phyloP scores from a whole-genome alignment of 148 eudicot species.

The Amaranthus cruentus region DNA sequence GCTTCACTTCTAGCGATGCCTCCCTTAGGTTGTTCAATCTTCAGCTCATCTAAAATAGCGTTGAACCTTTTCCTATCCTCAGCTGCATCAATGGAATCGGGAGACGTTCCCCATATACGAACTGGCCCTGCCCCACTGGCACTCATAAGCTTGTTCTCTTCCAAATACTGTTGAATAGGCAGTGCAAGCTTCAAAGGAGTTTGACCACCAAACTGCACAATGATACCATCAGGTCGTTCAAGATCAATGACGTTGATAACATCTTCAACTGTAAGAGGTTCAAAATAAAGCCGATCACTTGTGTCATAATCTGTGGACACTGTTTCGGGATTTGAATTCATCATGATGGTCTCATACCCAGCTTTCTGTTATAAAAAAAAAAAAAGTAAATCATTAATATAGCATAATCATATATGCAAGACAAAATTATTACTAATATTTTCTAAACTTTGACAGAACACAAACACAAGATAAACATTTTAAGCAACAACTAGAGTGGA shows the following conservation, averaged over 20 bases:
- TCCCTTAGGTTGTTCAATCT: slow-evolving; percentile 88
- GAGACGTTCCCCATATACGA: slow-evolving; percentile 96
- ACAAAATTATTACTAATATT: background rate
- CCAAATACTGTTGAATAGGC: slow-evolving; percentile 79
- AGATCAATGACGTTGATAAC: slow-evolving; percentile 90
- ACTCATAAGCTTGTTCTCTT: slow-evolving; percentile 60
- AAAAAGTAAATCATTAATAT: slow-evolving; percentile 3
- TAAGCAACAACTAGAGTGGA: background rate
- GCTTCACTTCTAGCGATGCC: slow-evolving; percentile 90
- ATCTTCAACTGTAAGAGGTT: slow-evolving; percentile 95
- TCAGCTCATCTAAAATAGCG: slow-evolving; percentile 69
- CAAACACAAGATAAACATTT: background rate
- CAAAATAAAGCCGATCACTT: slow-evolving; percentile 93
- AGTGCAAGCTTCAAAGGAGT: slow-evolving; percentile 88
- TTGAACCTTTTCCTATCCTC: slow-evolving; percentile 96
- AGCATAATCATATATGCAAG: background rate
- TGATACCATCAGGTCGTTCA: slow-evolving; percentile 94
- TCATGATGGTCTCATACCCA: slow-evolving; percentile 98
- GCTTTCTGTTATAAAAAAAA: slow-evolving; percentile 48
- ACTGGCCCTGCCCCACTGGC: slow-evolving; percentile 76
- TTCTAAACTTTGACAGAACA: background rate
- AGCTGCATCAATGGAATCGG: slow-evolving; percentile 96
- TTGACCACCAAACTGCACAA: slow-evolving; percentile 97
- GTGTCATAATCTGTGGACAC: slow-evolving; percentile 98
- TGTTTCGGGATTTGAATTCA: slow-evolving; percentile 99